Evolutionary conservation across 169 alveolate genomes (phyloP), one percentile per base, ranked within the genome.

Genomic region (Perkinsus marinus): DNA sequence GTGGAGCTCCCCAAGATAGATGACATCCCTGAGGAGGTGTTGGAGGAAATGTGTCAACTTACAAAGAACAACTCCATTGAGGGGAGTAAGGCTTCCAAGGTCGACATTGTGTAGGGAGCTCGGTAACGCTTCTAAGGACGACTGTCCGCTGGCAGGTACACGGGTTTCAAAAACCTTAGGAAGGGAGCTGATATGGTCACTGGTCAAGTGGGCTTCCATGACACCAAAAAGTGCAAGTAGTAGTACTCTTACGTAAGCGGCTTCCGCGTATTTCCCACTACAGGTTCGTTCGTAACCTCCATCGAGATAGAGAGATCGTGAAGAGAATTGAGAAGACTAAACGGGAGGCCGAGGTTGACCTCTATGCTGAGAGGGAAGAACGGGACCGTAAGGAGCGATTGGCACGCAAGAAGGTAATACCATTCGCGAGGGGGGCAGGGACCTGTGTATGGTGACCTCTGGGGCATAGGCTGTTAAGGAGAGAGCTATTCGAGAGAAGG

Each of bases 151-250:
- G n/a, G 46, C 47, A 96, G 95, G 98, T 96, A 95, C 91, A 94
- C 94, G 17, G 98, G 98, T 90, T 95, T 96, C 79, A 95, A 94
- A 30, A 93, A 94, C 43, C 95, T 94, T 92, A 93, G 95, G 46
- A 68, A 93, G 93, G 92, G 41, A 91, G 92, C 43, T 93, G 92
- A 47, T 57, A 57, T 57, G 79, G 79, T 30, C 26, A 57, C 79
- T 57, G 79, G 79, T 13, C 79, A 57, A 57, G 79, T 57, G 22
- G 79, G 79, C 37, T 57, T 57, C 79, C 79, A 57, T 57, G 79
- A 57, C 22, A 57, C 79, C 22, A 57, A 57, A 57, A 57, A 57
- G 79, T 57, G 79, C 79, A 57, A 57, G 79, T 57, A 57, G 30
- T 13, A 26, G 36, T 57, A 19, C 79, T 57, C 30, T 2, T 13